Conservation (phyloP, 2,329 filamentous ascomycete genomes). For the Colletotrichum salicis region DNA sequence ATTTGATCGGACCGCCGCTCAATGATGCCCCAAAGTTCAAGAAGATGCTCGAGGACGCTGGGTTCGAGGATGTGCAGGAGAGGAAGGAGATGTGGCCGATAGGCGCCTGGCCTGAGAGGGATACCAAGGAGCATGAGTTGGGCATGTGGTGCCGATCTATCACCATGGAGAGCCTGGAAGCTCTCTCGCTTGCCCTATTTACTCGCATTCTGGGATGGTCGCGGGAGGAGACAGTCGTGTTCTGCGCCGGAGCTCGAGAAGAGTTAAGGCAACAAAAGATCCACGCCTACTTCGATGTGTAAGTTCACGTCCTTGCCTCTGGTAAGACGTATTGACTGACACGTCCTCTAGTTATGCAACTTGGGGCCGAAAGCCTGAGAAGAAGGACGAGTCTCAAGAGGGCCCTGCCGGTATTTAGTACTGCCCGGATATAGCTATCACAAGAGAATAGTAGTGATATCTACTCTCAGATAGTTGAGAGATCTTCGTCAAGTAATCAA, state of each 20-base stretch:
- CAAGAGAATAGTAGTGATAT: no score
- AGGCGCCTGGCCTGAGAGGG: slow-evolving; percentile 48
- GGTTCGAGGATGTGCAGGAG: slow-evolving; percentile 46
- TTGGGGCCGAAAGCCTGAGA: background rate
- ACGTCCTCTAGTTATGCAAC: background rate
- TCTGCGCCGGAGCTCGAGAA: slow-evolving; percentile 47
- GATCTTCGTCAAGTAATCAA: no score
- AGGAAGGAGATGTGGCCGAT: slow-evolving; percentile 47
- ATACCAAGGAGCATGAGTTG: slow-evolving; percentile 45
- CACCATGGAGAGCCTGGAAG: slow-evolving; percentile 41
- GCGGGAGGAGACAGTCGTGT: slow-evolving; percentile 44
- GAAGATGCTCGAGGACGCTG: slow-evolving; percentile 40
- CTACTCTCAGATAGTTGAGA: no score
- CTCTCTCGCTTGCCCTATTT: slow-evolving; percentile 46
- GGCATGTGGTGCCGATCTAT: slow-evolving; percentile 42
- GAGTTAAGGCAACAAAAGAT: slow-evolving; percentile 44
- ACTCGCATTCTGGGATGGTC: slow-evolving; percentile 48
- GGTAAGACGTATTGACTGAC: background rate
- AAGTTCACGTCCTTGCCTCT: slow-evolving; percentile 32
- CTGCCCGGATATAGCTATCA: no score
- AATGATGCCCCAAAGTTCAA: background rate
- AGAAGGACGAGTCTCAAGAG: no score
- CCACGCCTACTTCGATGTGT: slow-evolving; percentile 53
- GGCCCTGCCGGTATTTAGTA: no score
- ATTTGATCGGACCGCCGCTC: background rate